These are phyloP conservation scores for Malassezia cuniculi DNA, from an alignment of 1,284 basidiomycete species.

Conservation along the genomic window DNA sequence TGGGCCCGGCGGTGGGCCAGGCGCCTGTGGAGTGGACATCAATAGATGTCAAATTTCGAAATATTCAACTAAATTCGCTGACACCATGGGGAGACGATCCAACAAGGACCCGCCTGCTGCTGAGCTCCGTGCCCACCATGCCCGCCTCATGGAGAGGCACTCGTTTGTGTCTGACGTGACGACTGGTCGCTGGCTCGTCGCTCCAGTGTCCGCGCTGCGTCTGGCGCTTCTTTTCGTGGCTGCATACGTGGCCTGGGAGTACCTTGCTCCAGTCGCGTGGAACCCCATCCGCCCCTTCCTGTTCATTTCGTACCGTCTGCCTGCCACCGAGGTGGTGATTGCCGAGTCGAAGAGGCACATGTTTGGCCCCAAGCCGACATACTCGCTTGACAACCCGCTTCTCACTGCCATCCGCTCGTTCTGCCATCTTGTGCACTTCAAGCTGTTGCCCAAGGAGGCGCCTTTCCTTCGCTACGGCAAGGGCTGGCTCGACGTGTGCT, in stretches of 20 bases:
- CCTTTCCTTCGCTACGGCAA: conserved; percentile 28
- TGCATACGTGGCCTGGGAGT: conserved; percentile 60
- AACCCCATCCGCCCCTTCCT: conserved; percentile 70
- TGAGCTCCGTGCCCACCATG: no score
- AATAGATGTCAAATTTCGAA: no score
- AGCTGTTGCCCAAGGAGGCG: conserved; percentile 17
- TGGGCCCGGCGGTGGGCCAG: conserved; percentile 19
- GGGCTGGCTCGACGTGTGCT: conserved; percentile 56
- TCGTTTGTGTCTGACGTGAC: no score
- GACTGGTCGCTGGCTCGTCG: conserved; percentile 37
- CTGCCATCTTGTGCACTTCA: conserved; percentile 13
- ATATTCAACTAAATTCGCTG: no score
- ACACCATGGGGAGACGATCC: no score
- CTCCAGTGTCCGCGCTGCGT: conserved; percentile 25
- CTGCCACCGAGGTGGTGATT: conserved; percentile 50
- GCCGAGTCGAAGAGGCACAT: conserved; percentile 28
- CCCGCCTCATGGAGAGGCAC: no score
- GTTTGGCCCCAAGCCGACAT: conserved; percentile 7
- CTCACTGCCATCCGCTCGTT: conserved; percentile 13
- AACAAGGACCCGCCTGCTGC: no score
- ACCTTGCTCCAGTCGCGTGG: conserved; percentile 49
- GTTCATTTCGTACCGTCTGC: conserved; percentile 58
- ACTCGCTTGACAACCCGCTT: conserved; percentile 6
- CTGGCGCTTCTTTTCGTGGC: conserved; percentile 61
- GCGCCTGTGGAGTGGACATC: no score